Conservation (phyloP, 805 yeast genomes). For the Monosporozyma aquatica region DNA sequence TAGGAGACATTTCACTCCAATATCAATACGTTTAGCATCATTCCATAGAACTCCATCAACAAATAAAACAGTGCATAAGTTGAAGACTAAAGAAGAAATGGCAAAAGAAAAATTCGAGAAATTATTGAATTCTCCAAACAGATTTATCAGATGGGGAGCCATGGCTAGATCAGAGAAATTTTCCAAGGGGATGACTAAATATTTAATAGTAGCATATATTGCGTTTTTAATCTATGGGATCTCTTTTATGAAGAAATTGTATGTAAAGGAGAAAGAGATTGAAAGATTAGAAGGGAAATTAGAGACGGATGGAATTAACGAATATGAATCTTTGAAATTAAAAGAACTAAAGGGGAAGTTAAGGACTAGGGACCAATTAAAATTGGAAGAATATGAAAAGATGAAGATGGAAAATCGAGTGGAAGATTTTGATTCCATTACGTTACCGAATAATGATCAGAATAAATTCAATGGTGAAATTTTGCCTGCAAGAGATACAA, state of each 20-base stretch:
- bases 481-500: constrained; percentile 70
- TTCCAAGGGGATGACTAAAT: constrained; percentile 53
- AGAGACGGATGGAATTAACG: constrained; percentile 33
- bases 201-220: constrained; percentile 51
- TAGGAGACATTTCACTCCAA: background rate
- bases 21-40: background rate
- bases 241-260: constrained; percentile 57
- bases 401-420: constrained; percentile 36
- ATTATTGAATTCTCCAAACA: constrained; percentile 29
- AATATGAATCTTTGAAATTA: constrained; percentile 54
- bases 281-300: constrained; percentile 35
- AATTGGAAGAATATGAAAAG: constrained; percentile 49
- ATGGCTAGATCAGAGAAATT: constrained; percentile 46
- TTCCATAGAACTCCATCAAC: background rate
- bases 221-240: constrained; percentile 50
- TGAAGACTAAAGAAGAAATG: constrained; percentile 28
- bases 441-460: constrained; percentile 25
- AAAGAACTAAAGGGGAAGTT: constrained; percentile 52
- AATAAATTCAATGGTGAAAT: constrained; percentile 34
- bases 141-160: constrained; percentile 45
- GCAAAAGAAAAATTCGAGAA: constrained; percentile 25
- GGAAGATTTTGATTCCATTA: constrained; percentile 26
- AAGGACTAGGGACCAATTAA: constrained; percentile 55
- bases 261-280: constrained; percentile 54
- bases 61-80: background rate